Base-by-base conservation (phyloP, 2,329 filamentous ascomycete genomes). In the Biscogniauxia sp. region DNA sequence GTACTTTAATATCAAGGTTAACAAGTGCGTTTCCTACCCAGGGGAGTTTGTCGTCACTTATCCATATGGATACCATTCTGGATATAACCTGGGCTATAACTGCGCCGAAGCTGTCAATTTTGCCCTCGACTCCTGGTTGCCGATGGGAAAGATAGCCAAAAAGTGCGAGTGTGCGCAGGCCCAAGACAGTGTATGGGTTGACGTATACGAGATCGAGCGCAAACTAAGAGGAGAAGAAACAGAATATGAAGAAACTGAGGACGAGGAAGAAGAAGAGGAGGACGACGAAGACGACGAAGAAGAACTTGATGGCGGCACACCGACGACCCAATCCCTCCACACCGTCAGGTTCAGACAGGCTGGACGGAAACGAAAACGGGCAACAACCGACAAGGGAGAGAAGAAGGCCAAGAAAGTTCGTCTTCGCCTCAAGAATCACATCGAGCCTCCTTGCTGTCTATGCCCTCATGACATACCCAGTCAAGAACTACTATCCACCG, bases 51-150 rank as follows among this genome's bases (percentile, higher is more conserved):
- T 99, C 63, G 96, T 99, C 66, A 99, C 95, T 0, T 99, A 97
- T 73, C 95, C 95, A 0, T 99, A 98, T 70, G 95, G 95, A 20
- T 99, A 99, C 74, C 95, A 99, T 73, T 99, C 95, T 5, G 95
- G 95, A 4, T 99, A 96, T 76, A 99, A 99, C 69, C 80, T 99
- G 45, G 95, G 96, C 17, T 99, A 99, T 79, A 99, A 99, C 74
- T 99, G 95, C 76, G 95, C 95, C 26, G 95, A 99, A 74, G 97
- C 95, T 7, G 95, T 99, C 78, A 99, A 99, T 74, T 99, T 99
- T 75, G 95, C 94, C 5, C 88, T 96, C 8, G 93, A 97, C 67
- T 90, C 92, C 28, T 99, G 95, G 95, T 79, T 99, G 53, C 90
- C 96, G 55, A 97, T 95, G 80, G 95, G 93, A 20, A 92, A 93